Evolutionary conservation across 2,329 filamentous ascomycete species (phyloP).

Genomic region (Nakataea oryzae): DNA sequence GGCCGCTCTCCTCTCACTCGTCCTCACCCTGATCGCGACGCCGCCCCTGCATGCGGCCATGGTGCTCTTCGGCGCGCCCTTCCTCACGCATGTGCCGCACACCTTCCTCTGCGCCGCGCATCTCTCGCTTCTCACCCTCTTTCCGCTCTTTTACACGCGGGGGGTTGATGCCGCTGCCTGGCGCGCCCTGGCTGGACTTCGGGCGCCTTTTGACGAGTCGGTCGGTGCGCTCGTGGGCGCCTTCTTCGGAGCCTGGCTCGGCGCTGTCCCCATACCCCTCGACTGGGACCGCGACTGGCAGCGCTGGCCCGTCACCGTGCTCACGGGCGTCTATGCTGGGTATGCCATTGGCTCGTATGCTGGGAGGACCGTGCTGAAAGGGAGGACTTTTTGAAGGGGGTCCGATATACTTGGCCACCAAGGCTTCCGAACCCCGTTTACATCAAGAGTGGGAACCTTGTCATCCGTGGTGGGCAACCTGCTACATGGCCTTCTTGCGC

Average conservation of each 20-base stretch:
- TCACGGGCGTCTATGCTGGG: slow-evolving; percentile 73
- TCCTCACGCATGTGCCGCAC: slow-evolving; percentile 69
- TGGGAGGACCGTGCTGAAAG: slow-evolving; percentile 41
- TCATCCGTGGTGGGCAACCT: not conserved
- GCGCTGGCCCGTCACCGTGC: slow-evolving; percentile 88
- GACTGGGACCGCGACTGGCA: slow-evolving; percentile 99
- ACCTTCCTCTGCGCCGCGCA: slow-evolving; percentile 76
- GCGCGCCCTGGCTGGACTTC: slow-evolving; percentile 55
- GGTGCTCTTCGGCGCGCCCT: slow-evolving; percentile 83
- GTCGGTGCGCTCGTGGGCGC: slow-evolving; percentile 76
- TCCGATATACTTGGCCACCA: not conserved
- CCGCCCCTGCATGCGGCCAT: slow-evolving; percentile 52
- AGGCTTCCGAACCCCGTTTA: not conserved
- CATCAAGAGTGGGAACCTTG: too few species aligned
- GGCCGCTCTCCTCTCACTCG: slow-evolving; percentile 33
- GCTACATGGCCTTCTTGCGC: not conserved
- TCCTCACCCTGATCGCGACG: slow-evolving; percentile 61
- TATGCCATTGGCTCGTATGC: slow-evolving; percentile 57
- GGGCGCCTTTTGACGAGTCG: slow-evolving; percentile 69
- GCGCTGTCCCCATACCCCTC: slow-evolving; percentile 87
- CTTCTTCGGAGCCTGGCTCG: slow-evolving; percentile 77
- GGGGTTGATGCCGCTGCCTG: slow-evolving; percentile 66
- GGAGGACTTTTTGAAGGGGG: slow-evolving; percentile 25
- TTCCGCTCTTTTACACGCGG: slow-evolving; percentile 77
- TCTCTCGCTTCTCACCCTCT: slow-evolving; percentile 65